Evolutionary conservation across 257 asterid species (phyloP), one percentile per base, ranked within the genome.

Genomic region (Voacanga thouarsii): DNA sequence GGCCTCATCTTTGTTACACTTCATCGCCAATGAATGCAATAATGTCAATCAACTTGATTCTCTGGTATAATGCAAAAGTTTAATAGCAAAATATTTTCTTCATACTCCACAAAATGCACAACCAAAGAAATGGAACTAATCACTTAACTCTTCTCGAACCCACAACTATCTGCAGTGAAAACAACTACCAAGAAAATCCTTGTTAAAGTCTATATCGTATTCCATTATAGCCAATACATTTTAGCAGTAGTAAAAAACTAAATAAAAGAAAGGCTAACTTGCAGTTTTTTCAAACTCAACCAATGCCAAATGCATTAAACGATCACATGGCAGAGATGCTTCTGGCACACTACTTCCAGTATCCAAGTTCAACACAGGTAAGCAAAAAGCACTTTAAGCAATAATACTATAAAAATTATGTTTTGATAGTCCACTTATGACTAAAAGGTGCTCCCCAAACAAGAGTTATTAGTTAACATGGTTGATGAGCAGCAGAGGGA

Each of bases 1-100:
- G 75, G 96, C 97, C 84, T 93, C 98, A 49, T 92, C 96, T 84
- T 89, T 93, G 90, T 93, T 91, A 88, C 96, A 93, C 37, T 93
- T 97, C 97, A 92, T 93, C 74, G 71, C 37, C 74, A 63, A 65
- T 61, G 63, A 55, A 71, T n/a, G 53, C 55, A 74, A 45, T 53
- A 77, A 71, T 67, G 53, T 53, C 74, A 66, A 72, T 59, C 24
- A 51, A 49, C 24, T 49, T 71, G 23, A 56, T 56, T 23, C 78
- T 80, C 77, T 49, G 30, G 51, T 63, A 79, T 24, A 51, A 41
- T 78, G 67, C 49, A 65, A 41, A 67, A 33, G 6, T 39, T 41
- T 21, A 67, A 39, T 28, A 7, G 72, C 72, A 67, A 41, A 37
- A 19, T 18, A 14, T 39, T 9, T 41, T 23, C 30, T 67, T 44